Evolutionary conservation across 345 rosid genomes (phyloP), one percentile per base, ranked within the genome.

Genomic region (Salix brachista): DNA sequence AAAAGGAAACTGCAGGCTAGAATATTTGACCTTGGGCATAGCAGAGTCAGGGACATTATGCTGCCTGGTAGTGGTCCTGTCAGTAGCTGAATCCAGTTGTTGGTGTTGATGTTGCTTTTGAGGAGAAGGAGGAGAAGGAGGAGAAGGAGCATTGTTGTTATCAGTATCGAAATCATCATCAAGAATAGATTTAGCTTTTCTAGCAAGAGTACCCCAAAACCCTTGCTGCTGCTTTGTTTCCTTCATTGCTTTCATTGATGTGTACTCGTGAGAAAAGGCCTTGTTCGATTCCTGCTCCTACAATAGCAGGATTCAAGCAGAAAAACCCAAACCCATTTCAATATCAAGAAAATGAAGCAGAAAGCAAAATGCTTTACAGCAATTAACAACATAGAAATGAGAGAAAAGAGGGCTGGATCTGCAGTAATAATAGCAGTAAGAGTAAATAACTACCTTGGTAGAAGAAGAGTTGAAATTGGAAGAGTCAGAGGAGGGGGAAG

Each of bases 221-320:
- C 78, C 74, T 77, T 84, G 88, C 28, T 56, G 62, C 6, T 56
- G 62, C 75, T 91, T 91, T 21, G 89, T 81, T 80, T 90, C 92
- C 44, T 84, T 84, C 44, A 87, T 65, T 65, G 69, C 60, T 10
- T 67, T 75, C 77, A 70, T 78, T 2, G 95, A 87, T 6, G 86
- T 80, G 78, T 88, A 88, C 68, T 85, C 86, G 69, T 84, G 69
- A 37, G 37, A n/a, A n/a, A 9, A 32, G 80, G 71, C 73, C 76
- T 74, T 70, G 80, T 69, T 67, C 62, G 62, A n/a, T 58, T 58
- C 62, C 58, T 52, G n/a, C 28, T 88, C 90, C 92, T 90, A 79
- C 44, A 81, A n/a, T 2, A 18, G 82, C 65, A 18, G 17, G 12
- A 48, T 21, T 18, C 5, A n/a, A 54, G 19, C 69, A 54, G 8